phyloP scores from a whole-genome alignment of 352 stramenopile species.

The Bremia lactucae region DNA sequence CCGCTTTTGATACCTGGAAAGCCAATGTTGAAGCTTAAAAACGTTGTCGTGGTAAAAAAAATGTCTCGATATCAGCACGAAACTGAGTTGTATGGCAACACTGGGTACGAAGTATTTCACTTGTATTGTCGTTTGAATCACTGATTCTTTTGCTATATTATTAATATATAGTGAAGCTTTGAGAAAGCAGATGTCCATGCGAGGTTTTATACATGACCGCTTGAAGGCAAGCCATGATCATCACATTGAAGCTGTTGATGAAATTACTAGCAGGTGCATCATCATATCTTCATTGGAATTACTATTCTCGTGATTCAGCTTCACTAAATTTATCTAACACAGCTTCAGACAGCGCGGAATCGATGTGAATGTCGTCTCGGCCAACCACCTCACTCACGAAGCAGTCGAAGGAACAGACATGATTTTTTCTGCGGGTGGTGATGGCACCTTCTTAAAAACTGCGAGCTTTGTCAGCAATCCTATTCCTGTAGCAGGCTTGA shows the following conservation, averaged over 20 bases:
- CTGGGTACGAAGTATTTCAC: conserved; percentile 49
- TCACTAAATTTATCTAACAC: conserved; percentile 1
- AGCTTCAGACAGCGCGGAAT: conserved; percentile 65
- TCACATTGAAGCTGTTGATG: conserved; percentile 74
- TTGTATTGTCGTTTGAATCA: neutral
- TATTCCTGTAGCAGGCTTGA: conserved; percentile 75
- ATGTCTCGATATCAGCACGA: conserved; percentile 84
- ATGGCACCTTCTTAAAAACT: conserved; percentile 82
- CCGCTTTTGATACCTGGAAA: conserved; percentile 38
- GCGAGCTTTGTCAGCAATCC: conserved; percentile 81
- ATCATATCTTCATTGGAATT: too few species aligned
- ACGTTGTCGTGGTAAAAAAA: conserved; percentile 83
- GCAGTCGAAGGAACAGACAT: conserved; percentile 70
- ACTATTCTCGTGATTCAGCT: too few species aligned
- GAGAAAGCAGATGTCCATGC: conserved; percentile 86
- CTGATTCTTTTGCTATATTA: conserved; percentile 8
- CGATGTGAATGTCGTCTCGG: conserved; percentile 58
- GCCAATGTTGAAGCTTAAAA: conserved; percentile 53
- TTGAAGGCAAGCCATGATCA: conserved; percentile 82
- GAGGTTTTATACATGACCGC: conserved; percentile 79
- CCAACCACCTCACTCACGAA: conserved; percentile 72
- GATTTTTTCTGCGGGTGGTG: conserved; percentile 78
- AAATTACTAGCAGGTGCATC: conserved; percentile 73
- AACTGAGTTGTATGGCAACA: conserved; percentile 70
- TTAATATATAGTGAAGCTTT: conserved; percentile 53